A percentile compares a stretch with the other conserved stretches of the same genome.
phyloP scores from a whole-genome alignment of 2,329 filamentous ascomycete genomes.

The Coniella lustricola region DNA sequence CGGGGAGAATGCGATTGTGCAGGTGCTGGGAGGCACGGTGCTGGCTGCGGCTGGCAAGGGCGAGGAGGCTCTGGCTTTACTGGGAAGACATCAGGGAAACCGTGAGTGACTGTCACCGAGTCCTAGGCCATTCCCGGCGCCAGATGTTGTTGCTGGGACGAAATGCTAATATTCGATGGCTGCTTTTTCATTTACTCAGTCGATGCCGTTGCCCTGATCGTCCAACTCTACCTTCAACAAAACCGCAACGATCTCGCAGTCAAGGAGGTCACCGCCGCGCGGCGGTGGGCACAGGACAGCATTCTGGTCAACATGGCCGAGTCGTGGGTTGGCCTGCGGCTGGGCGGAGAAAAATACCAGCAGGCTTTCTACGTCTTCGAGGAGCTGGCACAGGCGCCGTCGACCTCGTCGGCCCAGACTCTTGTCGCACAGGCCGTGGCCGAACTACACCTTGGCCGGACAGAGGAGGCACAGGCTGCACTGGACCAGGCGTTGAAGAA shows the following conservation, averaged over 20 bases:
- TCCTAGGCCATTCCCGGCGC: too few species aligned
- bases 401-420: slow-evolving; percentile 67
- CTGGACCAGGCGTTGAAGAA: slow-evolving; percentile 72
- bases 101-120: slow-evolving; percentile 45
- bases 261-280: slow-evolving; percentile 80
- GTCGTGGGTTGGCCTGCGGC: slow-evolving; percentile 84
- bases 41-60: slow-evolving; percentile 71
- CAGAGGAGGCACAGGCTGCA: slow-evolving; percentile 83
- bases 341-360: slow-evolving; percentile 93
- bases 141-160: too few species aligned
- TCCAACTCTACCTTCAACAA: slow-evolving; percentile 87
- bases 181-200: too few species aligned
- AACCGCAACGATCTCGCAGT: slow-evolving; percentile 85
- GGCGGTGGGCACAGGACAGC: slow-evolving; percentile 92
- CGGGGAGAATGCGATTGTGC: slow-evolving; percentile 70
- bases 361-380: slow-evolving; percentile 97
- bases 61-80: slow-evolving; percentile 75
- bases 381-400: slow-evolving; percentile 82
- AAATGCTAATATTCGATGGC: too few species aligned
- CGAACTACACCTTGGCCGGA: slow-evolving; percentile 81
- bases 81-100: slow-evolving; percentile 79
- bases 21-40: slow-evolving; percentile 75
- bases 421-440: slow-evolving; percentile 85
- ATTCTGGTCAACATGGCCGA: slow-evolving; percentile 90
- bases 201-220: slow-evolving; percentile 75